phyloP scores from a whole-genome alignment of 2,329 filamentous ascomycete species.

The Dactylellina drechsleri region DNA sequence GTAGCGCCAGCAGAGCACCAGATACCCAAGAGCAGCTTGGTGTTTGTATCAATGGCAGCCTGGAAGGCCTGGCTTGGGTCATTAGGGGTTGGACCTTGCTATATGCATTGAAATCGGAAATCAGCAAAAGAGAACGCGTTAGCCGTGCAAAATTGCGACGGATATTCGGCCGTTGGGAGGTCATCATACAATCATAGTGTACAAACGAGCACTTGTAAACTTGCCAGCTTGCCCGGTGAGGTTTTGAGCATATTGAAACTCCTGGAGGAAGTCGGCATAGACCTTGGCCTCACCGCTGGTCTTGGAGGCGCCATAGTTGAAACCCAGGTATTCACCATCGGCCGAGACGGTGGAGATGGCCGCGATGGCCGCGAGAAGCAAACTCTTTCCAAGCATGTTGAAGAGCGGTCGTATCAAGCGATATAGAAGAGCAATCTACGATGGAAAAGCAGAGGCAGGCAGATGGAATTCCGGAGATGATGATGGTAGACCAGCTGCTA shows the following conservation, averaged over 20 bases:
- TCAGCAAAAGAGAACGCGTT: constrained; percentile 53
- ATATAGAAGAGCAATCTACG: too few relatives aligned
- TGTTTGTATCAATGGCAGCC: constrained; percentile 83
- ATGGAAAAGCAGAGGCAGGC: too few relatives aligned
- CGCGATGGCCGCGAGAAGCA: constrained; percentile 61
- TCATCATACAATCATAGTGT: constrained; percentile 73
- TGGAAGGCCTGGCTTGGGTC: constrained; percentile 77
- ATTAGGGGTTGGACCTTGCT: constrained; percentile 68
- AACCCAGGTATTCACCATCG: constrained; percentile 67
- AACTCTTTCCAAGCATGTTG: constrained; percentile 41
- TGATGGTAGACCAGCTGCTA: constrained; percentile 40
- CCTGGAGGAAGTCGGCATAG: constrained; percentile 74
- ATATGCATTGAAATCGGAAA: constrained; percentile 4
- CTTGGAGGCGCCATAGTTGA: constrained; percentile 77
- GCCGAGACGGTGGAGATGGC: constrained; percentile 61
- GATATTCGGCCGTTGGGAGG: not conserved
- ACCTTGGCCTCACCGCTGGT: constrained; percentile 70
- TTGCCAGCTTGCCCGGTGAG: constrained; percentile 71
- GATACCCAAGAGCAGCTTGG: constrained; percentile 80
- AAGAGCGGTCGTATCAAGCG: too few relatives aligned
- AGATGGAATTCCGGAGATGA: constrained; percentile 10
- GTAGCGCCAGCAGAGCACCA: constrained; percentile 78
- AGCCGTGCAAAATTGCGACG: not conserved
- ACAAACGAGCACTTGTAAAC: constrained; percentile 77
- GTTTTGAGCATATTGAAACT: constrained; percentile 73